A percentile compares a stretch with the other conserved stretches of the same genome.
Conservation (phyloP, 2,329 filamentous ascomycete species). For the Fusarium miscanthi region DNA sequence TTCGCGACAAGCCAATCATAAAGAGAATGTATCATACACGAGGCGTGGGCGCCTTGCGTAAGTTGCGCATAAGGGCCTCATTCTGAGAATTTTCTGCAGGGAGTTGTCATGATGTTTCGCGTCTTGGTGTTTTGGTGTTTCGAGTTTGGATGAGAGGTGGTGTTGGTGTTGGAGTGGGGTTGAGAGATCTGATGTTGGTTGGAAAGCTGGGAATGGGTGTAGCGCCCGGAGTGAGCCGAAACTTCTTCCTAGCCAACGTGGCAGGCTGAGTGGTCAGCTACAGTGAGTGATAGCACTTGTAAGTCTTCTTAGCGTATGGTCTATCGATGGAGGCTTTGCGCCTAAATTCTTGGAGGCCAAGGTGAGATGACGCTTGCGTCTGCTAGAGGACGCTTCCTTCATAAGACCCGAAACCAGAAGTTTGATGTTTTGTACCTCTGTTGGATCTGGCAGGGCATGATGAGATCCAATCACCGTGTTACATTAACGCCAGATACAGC, state of each 20-base stretch:
- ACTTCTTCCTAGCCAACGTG: conserved; percentile 29
- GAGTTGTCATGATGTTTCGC: conserved; percentile 34
- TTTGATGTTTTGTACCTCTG: conserved; percentile 1
- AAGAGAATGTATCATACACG: conserved; percentile 2
- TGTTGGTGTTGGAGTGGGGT: conserved; percentile 22
- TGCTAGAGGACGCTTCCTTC: neutral
- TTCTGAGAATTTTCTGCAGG: conserved; percentile 11
- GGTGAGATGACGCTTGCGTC: conserved; percentile 15
- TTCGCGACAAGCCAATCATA: conserved; percentile 25
- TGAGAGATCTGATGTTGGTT: conserved; percentile 12
- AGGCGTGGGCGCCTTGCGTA: conserved; percentile 19
- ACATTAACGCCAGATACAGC: conserved; percentile 17
- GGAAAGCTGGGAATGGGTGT: conserved; percentile 4
- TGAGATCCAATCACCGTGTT: conserved; percentile 28
- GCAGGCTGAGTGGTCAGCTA: conserved; percentile 23
- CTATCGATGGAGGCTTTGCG: conserved; percentile 1
- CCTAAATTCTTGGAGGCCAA: conserved; percentile 20
- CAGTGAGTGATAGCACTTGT: conserved; percentile 11
- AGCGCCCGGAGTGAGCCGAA: conserved; percentile 42
- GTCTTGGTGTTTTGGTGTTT: conserved; percentile 38
- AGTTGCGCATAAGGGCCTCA: conserved; percentile 6
- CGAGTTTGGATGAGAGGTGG: conserved; percentile 8
- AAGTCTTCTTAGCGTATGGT: conserved; percentile 19
- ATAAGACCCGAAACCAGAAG: conserved; percentile 10
- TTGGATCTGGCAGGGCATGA: conserved; percentile 25